Percentiles rank a stretch among this genome's conserved stretches.
Conservation (phyloP, 1,284 basidiomycete genomes). For the Heliocybe sulcata region DNA sequence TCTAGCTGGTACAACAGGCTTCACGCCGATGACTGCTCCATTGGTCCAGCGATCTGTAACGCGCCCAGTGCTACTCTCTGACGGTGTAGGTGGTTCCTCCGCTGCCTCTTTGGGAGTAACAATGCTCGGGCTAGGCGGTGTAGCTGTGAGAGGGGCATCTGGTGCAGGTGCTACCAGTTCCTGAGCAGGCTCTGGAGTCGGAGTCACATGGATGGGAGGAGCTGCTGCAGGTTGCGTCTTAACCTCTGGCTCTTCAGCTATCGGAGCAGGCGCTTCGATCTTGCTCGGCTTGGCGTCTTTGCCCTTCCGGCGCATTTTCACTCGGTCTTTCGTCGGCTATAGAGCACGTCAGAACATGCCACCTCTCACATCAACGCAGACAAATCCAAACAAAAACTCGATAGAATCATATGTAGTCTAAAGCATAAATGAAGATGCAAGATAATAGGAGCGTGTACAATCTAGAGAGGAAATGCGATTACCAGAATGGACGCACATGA, state of each 20-base stretch:
- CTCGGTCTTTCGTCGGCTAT: constrained; percentile 67
- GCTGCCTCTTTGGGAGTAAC: not conserved
- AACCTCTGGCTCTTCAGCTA: constrained; percentile 6
- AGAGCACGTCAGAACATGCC: constrained; percentile 12
- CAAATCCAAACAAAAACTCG: constrained; percentile 19
- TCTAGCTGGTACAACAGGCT: constrained; percentile 10
- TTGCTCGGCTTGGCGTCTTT: constrained; percentile 17
- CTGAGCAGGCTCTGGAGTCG: not conserved
- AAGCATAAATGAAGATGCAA: constrained; percentile 14
- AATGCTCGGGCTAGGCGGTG: not conserved
- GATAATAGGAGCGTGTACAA: constrained; percentile 19
- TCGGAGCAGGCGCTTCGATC: constrained; percentile 1
- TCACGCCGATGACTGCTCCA: constrained; percentile 24
- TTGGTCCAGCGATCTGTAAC: constrained; percentile 26
- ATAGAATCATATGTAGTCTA: not conserved
- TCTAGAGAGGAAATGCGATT: constrained; percentile 25
- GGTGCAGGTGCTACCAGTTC: not conserved
- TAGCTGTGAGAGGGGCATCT: not conserved
- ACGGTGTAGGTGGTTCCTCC: not conserved
- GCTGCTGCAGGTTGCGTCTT: constrained; percentile 3
- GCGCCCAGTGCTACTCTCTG: constrained; percentile 9
- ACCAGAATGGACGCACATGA: constrained; percentile 79
- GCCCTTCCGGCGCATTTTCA: constrained; percentile 52
- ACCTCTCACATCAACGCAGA: constrained; percentile 21
- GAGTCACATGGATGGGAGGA: not conserved